Base-by-base conservation (phyloP, 2,329 filamentous ascomycete species). In the Onygenales sp. region DNA sequence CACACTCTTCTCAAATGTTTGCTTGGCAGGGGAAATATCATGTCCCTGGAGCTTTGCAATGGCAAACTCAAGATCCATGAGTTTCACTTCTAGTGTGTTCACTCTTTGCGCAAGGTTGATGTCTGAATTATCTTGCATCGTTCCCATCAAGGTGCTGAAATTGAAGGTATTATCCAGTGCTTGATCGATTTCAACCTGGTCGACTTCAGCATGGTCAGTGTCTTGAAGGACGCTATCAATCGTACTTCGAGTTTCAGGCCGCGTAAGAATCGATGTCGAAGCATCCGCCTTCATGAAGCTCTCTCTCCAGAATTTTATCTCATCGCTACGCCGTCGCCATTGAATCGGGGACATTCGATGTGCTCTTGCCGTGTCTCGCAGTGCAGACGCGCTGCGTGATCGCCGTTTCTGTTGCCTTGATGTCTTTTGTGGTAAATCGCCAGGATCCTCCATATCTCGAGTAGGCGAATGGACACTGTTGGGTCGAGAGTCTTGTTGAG, bases 1-100 rank as follows among this genome's bases (percentile, higher is more conserved):
- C 31, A 45, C 44, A 35, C 27, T 14, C 11, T 39, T 45, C 32
- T 48, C 44, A 21, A 49, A 43, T 11, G 33, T 51, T 38, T 51
- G 42, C 14, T 45, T 45, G n/a, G 50, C 45, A 5, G 58, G 56
- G 21, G 61, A 61, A 39, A 61, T 54, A 10, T 64, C 58, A 33
- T 59, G 64, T 46, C 65, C 69, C 58, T 77, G 75, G 55, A 77
- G 66, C 51, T 74, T 72, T 1, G 73, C 72, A 55, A 77, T 73
- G 5, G 75, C 75, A 53, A 75, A 74, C 57, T 77, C 75, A 4
- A 77, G 65, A 47, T 77, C 75, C 57, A 76, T 75, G 49, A 77
- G 61, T 55, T 77, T 77, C 21, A 77, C 74, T 55, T 77, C 75
- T 6, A 77, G 61, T 0, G 74, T 77, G 36, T 72, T 72, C n/a